A percentile compares a stretch with the other conserved stretches of the same genome.
phyloP scores from a whole-genome alignment of 768 basidiomycete species.

The Astraeus odoratus region DNA sequence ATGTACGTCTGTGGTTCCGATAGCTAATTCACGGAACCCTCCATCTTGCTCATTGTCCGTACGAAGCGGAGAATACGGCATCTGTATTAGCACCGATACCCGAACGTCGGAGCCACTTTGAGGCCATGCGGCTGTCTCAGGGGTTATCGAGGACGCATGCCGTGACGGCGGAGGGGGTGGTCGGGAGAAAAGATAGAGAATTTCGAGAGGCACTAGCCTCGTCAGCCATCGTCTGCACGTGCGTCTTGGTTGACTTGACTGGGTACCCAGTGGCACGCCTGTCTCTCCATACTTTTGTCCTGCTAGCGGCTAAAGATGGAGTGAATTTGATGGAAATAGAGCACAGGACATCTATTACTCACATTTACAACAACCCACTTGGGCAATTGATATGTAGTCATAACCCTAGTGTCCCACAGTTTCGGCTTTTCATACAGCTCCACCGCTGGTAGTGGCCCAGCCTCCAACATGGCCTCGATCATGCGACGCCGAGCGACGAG shows the following conservation, averaged over 20 bases:
- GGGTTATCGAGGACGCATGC: not conserved
- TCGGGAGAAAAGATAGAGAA: constrained; percentile 21
- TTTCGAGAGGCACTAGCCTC: constrained; percentile 17
- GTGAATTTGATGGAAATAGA: constrained; percentile 3
- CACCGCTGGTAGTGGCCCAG: not conserved
- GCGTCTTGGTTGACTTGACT: constrained; percentile 4
- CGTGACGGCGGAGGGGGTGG: constrained; percentile 6
- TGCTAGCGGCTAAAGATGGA: constrained; percentile 19
- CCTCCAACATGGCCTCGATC: constrained; percentile 18
- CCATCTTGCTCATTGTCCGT: not conserved
- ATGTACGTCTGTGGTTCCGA: constrained; percentile 19
- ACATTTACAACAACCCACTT: constrained; percentile 19
- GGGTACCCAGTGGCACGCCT: not conserved
- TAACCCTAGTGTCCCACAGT: constrained; percentile 19
- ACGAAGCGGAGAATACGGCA: constrained; percentile 15
- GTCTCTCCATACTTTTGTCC: constrained; percentile 1
- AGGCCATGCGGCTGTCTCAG: constrained; percentile 4
- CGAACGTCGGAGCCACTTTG: constrained; percentile 18
- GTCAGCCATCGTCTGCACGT: constrained; percentile 18
- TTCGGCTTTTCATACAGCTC: constrained; percentile 11
- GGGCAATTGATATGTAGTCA: constrained; percentile 1
- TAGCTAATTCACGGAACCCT: constrained; percentile 16
- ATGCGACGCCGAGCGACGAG: constrained; percentile 23
- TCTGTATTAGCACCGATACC: constrained; percentile 22
- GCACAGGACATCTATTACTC: constrained; percentile 14